A percentile compares a stretch with the other conserved stretches of the same genome.
These are phyloP conservation scores for Pugionium cornutum DNA, from an alignment of 345 rosid genomes.

Conservation along the genomic window DNA sequence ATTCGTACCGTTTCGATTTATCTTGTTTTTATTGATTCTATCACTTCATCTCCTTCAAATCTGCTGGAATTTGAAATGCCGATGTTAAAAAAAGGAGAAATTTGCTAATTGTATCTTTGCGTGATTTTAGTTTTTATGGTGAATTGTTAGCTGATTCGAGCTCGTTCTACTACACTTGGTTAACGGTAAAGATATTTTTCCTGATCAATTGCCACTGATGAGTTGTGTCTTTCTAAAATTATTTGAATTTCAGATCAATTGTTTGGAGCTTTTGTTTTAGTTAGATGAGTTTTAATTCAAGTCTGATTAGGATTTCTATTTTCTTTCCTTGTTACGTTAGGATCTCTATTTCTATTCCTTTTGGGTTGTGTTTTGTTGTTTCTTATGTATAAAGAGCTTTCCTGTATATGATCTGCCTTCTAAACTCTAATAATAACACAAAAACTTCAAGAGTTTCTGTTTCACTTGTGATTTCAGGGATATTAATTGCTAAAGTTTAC, in stretches of 20 bases:
- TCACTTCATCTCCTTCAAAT: not conserved
- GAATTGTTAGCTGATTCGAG: conserved; percentile 5
- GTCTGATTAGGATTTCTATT: not conserved
- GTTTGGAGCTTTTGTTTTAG: conserved; percentile 4
- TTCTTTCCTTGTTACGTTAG: not conserved
- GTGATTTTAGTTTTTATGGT: conserved; percentile 4
- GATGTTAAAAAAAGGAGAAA: not conserved
- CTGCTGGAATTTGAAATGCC: conserved; percentile 18
- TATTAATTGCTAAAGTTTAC: conserved; percentile 18
- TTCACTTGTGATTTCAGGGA: conserved; percentile 27
- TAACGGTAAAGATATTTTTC: not conserved
- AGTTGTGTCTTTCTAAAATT: not conserved
- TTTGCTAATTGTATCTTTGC: conserved; percentile 6
- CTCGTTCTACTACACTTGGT: not conserved
- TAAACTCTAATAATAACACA: conserved; percentile 8
- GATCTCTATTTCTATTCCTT: not conserved
- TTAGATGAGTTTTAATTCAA: not conserved
- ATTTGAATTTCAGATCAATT: not conserved
- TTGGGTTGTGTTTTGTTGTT: not conserved
- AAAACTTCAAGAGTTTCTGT: not conserved
- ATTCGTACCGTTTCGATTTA: conserved; percentile 2
- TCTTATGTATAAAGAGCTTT: conserved; percentile 16
- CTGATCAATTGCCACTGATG: not conserved
- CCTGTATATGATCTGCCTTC: conserved; percentile 4
- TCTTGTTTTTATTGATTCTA: conserved; percentile 16